Evolutionary conservation across 768 basidiomycete genomes (phyloP), one percentile per base, ranked within the genome.

Genomic region (Amanita fuliginea): DNA sequence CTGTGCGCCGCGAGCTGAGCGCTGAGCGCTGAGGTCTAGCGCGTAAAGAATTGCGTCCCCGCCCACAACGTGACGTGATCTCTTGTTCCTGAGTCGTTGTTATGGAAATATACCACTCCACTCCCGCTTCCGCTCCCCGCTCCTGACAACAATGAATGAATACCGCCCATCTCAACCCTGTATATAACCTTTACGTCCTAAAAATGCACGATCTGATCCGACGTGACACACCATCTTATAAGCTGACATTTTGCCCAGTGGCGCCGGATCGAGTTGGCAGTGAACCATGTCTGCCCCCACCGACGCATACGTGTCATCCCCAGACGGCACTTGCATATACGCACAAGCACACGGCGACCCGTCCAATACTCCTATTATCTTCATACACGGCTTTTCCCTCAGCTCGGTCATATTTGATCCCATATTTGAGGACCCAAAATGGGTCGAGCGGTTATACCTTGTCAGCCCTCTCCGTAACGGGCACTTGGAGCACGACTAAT

Each of bases 271-370:
- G 16, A 39, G 3, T 16, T 1, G n/a, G n/a, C n/a, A n/a, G n/a
- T n/a, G 2, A 6, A 8, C 39, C 39, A 40, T 21, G 18, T 40
- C 10, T 19, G 4, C 39, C 39, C 39, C 39, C 10, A 40, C 16
- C 11, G 9, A 21, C 39, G 39, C 21, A 43, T 43, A 43, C 16
- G 30, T 46, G 26, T 40, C 49, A 2, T 51, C 48, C 13, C 46
- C 50, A 11, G 53, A 51, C 32, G 50, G 50, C 13, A 47, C 48
- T 13, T 46, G 51, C 37, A 54, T 54, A n/a, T 54, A 54, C n/a
- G 44, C 53, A 21, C 50, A 54, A 16, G 49, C 53, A 4, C 34
- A 47, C 14, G 53, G 53, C 3, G 46, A 54, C 46, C 53, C 53
- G 13, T 24, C 6, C 14, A 45, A 46, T 9, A 39, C 46, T 14